A percentile compares a stretch with the other conserved stretches of the same genome.
Conservation (phyloP, 352 stramenopile genomes). For the Peronosclerospora sorghi region DNA sequence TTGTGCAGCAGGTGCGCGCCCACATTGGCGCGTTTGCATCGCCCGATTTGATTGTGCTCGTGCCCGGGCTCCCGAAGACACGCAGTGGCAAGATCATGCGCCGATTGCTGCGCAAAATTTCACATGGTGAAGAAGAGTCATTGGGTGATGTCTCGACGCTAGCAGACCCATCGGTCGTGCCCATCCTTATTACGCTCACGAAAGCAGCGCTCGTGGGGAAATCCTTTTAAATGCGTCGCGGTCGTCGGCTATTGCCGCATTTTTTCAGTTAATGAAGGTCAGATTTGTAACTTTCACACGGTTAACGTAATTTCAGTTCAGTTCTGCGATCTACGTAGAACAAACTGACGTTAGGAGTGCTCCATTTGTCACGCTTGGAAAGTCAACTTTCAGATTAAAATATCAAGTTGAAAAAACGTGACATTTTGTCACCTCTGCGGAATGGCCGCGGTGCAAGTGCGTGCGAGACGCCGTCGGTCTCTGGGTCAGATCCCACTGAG, state of each 20-base stretch:
- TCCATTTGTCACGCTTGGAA: too few species aligned
- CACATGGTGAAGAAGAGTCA: constrained; percentile 87
- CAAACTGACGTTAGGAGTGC: too few species aligned
- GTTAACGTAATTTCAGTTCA: too few species aligned
- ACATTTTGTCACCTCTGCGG: too few species aligned
- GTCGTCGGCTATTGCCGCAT: background rate
- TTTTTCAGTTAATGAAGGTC: background rate
- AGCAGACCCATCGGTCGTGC: constrained; percentile 92
- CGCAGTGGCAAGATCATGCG: constrained; percentile 98
- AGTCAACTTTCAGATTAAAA: too few species aligned
- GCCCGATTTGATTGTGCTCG: constrained; percentile 92
- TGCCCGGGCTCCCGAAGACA: constrained; percentile 91
- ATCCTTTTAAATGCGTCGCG: constrained; percentile 27
- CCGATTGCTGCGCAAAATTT: constrained; percentile 97
- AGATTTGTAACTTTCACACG: background rate
- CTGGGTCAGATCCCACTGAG: constrained; percentile 53
- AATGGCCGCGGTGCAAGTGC: background rate
- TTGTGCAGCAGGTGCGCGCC: constrained; percentile 78
- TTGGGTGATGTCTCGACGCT: constrained; percentile 96
- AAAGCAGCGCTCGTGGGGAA: constrained; percentile 43
- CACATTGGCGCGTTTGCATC: constrained; percentile 94
- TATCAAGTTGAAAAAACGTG: too few species aligned
- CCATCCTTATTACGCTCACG: constrained; percentile 83
- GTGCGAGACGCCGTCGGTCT: constrained; percentile 1
- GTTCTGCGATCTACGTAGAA: too few species aligned